phyloP scores from a whole-genome alignment of 75 land plant species.

The Pinus taeda region DNA sequence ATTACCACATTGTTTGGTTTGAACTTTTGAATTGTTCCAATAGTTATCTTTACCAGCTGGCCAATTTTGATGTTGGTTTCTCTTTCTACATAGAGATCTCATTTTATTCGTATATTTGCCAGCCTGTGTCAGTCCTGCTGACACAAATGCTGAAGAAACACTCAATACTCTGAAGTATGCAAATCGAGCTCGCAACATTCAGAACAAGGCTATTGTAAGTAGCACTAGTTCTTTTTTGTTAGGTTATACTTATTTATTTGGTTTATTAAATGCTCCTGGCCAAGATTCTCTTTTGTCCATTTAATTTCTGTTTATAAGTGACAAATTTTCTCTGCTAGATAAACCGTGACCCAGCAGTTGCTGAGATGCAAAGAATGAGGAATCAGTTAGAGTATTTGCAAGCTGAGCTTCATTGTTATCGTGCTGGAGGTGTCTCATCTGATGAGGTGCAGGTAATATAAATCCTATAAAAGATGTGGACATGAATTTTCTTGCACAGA shows the following conservation, averaged over 20 bases:
- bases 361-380: conserved; percentile 93
- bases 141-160: conserved; percentile 98
- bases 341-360: conserved; percentile 90
- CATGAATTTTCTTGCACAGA: not conserved
- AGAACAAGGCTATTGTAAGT: conserved; percentile 94
- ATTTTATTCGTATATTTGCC: conserved; percentile 2
- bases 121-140: conserved; percentile 99
- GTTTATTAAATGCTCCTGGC: not conserved
- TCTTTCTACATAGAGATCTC: not conserved
- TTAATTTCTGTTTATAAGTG: not conserved
- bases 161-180: conserved; percentile 97
- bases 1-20: not conserved
- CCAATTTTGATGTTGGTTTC: not conserved
- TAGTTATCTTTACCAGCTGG: not conserved
- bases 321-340: conserved; percentile 41
- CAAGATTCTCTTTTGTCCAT: not conserved
- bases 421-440: conserved; percentile 47
- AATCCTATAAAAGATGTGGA: not conserved
- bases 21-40: not conserved
- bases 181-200: conserved; percentile 97
- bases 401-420: conserved; percentile 75
- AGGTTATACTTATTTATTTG: not conserved
- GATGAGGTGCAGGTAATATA: conserved; percentile 69
- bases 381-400: conserved; percentile 87
- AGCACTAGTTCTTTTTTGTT: not conserved